phyloP scores from a whole-genome alignment of 192 early-diverging fungal genomes.

The Oehlia diaphana region DNA sequence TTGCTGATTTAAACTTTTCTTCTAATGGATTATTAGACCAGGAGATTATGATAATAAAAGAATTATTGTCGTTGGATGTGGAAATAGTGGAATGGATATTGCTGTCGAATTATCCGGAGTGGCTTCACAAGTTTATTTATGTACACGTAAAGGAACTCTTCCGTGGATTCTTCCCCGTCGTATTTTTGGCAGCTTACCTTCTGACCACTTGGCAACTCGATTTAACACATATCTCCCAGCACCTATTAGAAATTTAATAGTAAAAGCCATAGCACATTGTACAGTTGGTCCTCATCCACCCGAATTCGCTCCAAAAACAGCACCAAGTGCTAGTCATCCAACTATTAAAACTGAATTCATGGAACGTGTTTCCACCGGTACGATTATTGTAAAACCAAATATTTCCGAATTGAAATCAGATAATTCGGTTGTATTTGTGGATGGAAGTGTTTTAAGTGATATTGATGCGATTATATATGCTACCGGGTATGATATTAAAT shows the following conservation, averaged over 20 bases:
- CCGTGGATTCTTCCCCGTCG: conserved; percentile 47
- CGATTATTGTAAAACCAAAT: conserved; percentile 49
- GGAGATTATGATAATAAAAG: conserved; percentile 51
- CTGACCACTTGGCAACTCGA: conserved; percentile 49
- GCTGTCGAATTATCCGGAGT: conserved; percentile 55
- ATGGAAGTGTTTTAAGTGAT: conserved; percentile 49
- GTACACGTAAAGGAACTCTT: conserved; percentile 38
- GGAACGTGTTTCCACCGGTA: conserved; percentile 55
- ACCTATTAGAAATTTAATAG: conserved; percentile 35
- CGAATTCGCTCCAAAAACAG: conserved; percentile 44
- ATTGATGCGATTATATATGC: conserved; percentile 62
- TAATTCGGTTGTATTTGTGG: conserved; percentile 54
- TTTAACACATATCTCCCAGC: conserved; percentile 39
- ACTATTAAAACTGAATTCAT: conserved; percentile 51
- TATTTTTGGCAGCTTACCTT: conserved; percentile 46
- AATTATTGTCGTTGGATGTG: conserved; percentile 57
- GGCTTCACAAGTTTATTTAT: conserved; percentile 53
- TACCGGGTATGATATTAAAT: conserved; percentile 61
- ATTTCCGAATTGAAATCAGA: conserved; percentile 42
- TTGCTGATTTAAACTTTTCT: neutral
- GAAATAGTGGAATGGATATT: conserved; percentile 60
- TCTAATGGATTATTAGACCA: conserved; percentile 34
- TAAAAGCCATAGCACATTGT: neutral
- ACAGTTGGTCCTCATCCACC: conserved; percentile 30
- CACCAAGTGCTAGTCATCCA: conserved; percentile 42